Evolutionary conservation across 257 asterid genomes (phyloP), one percentile per base, ranked within the genome.

Genomic region (Solanum okadae): DNA sequence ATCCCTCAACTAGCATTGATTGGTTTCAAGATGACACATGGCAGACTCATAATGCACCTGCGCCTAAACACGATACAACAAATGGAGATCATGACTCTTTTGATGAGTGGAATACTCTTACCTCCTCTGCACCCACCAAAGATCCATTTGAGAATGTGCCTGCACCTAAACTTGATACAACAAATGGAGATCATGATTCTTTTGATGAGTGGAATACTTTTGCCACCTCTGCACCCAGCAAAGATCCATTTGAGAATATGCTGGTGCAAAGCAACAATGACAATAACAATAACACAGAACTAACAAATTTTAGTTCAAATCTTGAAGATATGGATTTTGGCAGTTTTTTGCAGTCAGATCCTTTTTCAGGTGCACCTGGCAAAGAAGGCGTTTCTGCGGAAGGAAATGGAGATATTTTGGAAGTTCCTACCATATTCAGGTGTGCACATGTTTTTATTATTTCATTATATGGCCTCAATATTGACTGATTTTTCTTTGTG

Each of bases 51-150:
- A 56, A 88, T 68, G 33, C 86, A 29, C 88, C 88, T 78, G 90
- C 46, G 77, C 90, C 92, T 49, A 87, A 85, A 70, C 92, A 76
- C 84, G 89, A 76, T 84, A 46, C 85, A 31, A 31, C 29, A 29
- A 67, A 46, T 34, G 79, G 65, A 87, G 93, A 93, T 63, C 93
- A 88, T 33, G 92, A 92, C 70, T 82, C 91, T 22, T 90, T 90
- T 89, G 94, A 89, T 68, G 96, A 92, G 7, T 95, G 99, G 99
- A 87, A 94, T 93, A 94, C 93, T 88, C 94, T 96, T 90, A 90
- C 95, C 6, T 91, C 93, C 92, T 92, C 95, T 52, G 85, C 91
- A 81, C 88, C 89, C 88, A 78, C 78, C 73, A 92, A 92, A 78
- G 91, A 83, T 90, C 92, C 94, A 88, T 89, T 93, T 42, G 86